phyloP scores from a whole-genome alignment of 805 yeast genomes.

The Myxozyma neglecta region DNA sequence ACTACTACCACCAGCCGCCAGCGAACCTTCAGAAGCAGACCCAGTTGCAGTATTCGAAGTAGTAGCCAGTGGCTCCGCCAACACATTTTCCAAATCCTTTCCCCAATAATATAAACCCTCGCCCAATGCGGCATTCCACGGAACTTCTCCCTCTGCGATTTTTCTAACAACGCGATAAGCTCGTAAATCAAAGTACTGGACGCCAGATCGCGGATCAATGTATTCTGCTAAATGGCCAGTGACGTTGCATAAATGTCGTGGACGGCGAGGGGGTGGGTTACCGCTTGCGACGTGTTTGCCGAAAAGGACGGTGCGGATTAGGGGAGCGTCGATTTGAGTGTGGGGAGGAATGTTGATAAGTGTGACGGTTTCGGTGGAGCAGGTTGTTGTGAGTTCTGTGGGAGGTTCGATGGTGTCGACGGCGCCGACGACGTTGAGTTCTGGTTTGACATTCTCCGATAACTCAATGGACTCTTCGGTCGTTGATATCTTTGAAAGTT shows the following conservation, averaged over 20 bases:
- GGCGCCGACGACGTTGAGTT: too few relatives aligned
- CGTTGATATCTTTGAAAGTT: too few relatives aligned
- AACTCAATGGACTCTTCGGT: too few relatives aligned
- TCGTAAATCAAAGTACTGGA: conserved; percentile 81
- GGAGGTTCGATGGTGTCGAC: conserved; percentile 1
- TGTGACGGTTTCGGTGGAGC: conserved; percentile 15
- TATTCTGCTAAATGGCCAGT: conserved; percentile 79
- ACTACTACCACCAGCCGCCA: neutral
- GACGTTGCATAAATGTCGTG: conserved; percentile 66
- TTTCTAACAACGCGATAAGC: conserved; percentile 65
- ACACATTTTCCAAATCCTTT: neutral
- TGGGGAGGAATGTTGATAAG: conserved; percentile 17
- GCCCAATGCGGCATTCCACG: conserved; percentile 53
- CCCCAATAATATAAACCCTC: conserved; percentile 36
- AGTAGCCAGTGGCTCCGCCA: conserved; percentile 1
- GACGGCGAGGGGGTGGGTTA: conserved; percentile 49
- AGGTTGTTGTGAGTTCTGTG: conserved; percentile 3
- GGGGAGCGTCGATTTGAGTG: conserved; percentile 32
- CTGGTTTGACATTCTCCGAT: too few relatives aligned
- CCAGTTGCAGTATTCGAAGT: neutral
- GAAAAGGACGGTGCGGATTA: conserved; percentile 48
- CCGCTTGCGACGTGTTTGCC: conserved; percentile 51
- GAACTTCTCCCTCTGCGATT: conserved; percentile 50
- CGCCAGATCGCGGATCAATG: conserved; percentile 83
- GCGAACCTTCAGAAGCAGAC: neutral